These are phyloP conservation scores for Phaeophleospora eucalypticola DNA, from an alignment of 2,329 filamentous ascomycete genomes.

Conservation along the genomic window DNA sequence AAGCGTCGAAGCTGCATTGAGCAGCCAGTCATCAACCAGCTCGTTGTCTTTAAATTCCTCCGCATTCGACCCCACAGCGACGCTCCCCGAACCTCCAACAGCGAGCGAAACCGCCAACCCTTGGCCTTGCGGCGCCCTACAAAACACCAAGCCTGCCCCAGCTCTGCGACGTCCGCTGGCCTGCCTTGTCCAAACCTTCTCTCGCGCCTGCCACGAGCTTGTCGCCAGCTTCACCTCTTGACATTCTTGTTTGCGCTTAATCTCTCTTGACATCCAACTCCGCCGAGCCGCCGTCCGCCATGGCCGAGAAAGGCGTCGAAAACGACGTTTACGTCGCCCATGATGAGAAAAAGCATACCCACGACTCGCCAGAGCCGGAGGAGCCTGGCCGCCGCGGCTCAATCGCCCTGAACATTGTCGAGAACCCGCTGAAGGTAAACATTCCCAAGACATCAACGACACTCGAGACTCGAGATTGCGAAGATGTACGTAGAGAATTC, in stretches of 20 bases:
- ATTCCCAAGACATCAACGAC: neutral
- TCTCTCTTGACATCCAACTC: neutral
- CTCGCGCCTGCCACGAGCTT: neutral
- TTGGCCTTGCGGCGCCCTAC: neutral
- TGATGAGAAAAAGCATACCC: constrained; percentile 11
- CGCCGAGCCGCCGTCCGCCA: neutral
- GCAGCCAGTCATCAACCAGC: no score
- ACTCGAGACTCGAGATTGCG: no score
- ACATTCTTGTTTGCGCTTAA: no score
- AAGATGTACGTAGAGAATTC: no score
- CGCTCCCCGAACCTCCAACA: neutral
- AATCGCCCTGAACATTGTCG: constrained; percentile 45
- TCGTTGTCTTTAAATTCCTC: neutral
- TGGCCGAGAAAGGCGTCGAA: constrained; percentile 10
- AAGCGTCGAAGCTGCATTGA: no score
- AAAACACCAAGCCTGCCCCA: neutral
- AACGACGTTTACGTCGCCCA: constrained; percentile 12
- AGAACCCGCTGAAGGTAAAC: constrained; percentile 45
- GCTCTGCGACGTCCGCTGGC: no score
- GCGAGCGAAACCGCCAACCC: no score
- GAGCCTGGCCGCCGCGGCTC: constrained; percentile 35
- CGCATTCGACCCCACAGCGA: neutral
- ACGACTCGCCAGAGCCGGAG: constrained; percentile 3
- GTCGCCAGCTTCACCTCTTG: neutral
- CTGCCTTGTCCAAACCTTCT: neutral